Evolutionary conservation across 2,329 filamentous ascomycete genomes (phyloP).

Genomic region (Neopestalotiopsis sp.): DNA sequence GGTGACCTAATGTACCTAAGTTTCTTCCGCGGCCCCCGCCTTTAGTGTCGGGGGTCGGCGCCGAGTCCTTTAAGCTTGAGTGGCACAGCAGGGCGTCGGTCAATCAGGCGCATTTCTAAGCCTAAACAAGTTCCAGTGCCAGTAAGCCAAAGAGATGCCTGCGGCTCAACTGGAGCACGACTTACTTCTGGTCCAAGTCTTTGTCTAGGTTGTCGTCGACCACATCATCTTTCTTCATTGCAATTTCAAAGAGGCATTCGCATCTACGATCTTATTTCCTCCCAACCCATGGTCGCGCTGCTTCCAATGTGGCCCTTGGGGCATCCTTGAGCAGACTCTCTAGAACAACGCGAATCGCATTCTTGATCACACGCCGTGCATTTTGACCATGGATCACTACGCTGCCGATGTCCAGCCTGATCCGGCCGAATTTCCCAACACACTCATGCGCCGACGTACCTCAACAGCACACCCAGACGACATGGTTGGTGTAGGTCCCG

Average conservation of each 20-base stretch:
- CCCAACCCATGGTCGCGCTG: slow-evolving; percentile 5
- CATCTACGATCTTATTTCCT: background rate
- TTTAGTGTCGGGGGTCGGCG: background rate
- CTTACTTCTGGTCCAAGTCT: background rate
- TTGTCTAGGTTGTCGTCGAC: background rate
- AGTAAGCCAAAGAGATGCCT: background rate
- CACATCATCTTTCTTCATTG: background rate
- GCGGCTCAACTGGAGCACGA: background rate
- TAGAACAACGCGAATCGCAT: background rate
- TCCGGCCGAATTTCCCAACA: slow-evolving; percentile 26
- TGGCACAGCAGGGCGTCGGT: background rate
- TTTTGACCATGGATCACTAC: slow-evolving; percentile 19
- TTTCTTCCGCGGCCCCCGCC: background rate
- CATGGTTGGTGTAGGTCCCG: slow-evolving; percentile 21
- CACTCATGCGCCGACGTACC: slow-evolving; percentile 23
- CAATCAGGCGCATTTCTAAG: background rate
- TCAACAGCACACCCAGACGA: slow-evolving; percentile 22
- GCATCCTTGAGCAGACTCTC: background rate
- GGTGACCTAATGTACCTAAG: background rate
- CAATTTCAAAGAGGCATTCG: background rate
- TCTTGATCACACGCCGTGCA: background rate
- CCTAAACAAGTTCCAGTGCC: background rate
- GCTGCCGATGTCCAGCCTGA: slow-evolving; percentile 17
- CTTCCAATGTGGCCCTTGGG: slow-evolving; percentile 6
- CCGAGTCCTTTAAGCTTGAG: background rate